phyloP scores from a whole-genome alignment of 176 grass and related monocot species.

The Avena insularis region DNA sequence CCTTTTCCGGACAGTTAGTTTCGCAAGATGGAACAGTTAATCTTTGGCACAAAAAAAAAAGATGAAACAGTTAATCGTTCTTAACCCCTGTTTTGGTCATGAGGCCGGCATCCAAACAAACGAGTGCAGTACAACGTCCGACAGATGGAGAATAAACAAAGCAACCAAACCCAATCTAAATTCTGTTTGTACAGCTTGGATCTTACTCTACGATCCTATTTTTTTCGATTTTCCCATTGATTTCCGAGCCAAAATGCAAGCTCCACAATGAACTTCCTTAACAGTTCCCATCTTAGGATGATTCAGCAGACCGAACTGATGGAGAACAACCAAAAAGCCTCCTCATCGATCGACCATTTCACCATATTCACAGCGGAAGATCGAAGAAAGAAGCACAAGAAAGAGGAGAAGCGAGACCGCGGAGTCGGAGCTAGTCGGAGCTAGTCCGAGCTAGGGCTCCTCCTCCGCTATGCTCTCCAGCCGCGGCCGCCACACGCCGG shows the following conservation, averaged over 20 bases:
- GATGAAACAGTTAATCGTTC: neutral
- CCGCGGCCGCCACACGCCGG: slow-evolving; percentile 76
- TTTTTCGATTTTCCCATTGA: slow-evolving; percentile 3
- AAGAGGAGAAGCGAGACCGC: neutral
- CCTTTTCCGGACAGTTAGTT: no score
- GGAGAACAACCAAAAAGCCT: neutral
- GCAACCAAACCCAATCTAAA: slow-evolving; percentile 5
- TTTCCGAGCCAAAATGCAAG: slow-evolving; percentile 11
- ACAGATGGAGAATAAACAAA: slow-evolving; percentile 27
- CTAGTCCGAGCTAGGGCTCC: slow-evolving; percentile 38
- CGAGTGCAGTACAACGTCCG: neutral
- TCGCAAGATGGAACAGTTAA: no score
- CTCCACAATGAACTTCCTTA: neutral
- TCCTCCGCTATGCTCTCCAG: slow-evolving; percentile 87
- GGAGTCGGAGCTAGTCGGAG: no score
- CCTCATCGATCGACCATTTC: slow-evolving; percentile 4
- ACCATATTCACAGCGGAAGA: slow-evolving; percentile 34
- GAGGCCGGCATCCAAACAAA: neutral
- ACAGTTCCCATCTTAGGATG: slow-evolving; percentile 4
- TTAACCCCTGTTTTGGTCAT: neutral
- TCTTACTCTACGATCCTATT: slow-evolving; percentile 19
- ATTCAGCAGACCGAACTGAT: slow-evolving; percentile 3
- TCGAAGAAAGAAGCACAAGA: neutral
- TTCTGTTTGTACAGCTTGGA: slow-evolving; percentile 43
- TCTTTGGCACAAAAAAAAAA: no score